These are phyloP conservation scores for Apiospora malaysiana DNA, from an alignment of 2,329 filamentous ascomycete genomes.

Conservation along the genomic window DNA sequence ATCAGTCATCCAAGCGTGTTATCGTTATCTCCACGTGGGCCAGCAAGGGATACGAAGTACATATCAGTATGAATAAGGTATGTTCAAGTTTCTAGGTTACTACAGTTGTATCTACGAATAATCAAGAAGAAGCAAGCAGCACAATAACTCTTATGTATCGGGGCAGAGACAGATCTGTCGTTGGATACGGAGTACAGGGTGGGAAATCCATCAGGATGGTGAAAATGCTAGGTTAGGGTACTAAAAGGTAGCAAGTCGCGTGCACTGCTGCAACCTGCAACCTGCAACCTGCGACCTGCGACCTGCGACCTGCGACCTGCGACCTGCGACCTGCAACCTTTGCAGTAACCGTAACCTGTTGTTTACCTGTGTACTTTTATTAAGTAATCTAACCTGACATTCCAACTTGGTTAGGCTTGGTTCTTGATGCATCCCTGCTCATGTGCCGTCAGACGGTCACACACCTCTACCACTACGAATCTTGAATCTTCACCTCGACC, in stretches of 20 bases:
- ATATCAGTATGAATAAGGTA: no score
- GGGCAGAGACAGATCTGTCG: background rate
- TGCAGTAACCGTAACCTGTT: no score
- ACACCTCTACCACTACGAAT: background rate
- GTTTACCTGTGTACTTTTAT: no score
- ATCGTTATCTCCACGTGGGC: slow-evolving; percentile 11
- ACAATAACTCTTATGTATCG: no score
- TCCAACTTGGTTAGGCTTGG: background rate
- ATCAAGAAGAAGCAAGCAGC: no score
- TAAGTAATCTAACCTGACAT: no score
- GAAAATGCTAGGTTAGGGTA: slow-evolving; percentile 5
- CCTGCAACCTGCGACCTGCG: no score
- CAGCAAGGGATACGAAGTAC: background rate
- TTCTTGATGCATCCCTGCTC: background rate
- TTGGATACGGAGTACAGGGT: background rate
- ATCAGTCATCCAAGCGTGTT: background rate
- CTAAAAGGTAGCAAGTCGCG: no score
- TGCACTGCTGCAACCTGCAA: background rate
- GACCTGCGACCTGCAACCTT: no score
- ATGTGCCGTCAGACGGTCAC: background rate
- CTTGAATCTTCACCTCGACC: background rate
- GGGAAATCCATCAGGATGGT: background rate
- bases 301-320: no score
- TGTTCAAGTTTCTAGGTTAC: no score
- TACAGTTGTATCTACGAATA: no score